A percentile compares a stretch with the other conserved stretches of the same genome.
Conservation (phyloP, 2,329 filamentous ascomycete species). For the Diaporthe nobilis region DNA sequence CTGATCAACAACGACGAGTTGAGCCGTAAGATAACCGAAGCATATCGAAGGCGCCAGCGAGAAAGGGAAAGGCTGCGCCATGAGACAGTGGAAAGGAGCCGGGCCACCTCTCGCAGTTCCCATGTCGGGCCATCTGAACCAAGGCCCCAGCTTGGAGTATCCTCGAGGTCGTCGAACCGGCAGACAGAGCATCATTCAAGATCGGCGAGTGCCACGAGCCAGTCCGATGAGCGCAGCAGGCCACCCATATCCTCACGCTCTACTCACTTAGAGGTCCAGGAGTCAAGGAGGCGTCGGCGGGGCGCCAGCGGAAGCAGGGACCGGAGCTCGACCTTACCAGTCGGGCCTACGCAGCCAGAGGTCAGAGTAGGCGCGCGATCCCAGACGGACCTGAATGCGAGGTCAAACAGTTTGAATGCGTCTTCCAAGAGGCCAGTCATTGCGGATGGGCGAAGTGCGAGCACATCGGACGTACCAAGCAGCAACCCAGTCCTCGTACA, state of each 20-base stretch:
- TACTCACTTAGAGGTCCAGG: constrained; percentile 65
- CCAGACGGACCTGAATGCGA: constrained; percentile 72
- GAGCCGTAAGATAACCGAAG: constrained; percentile 90
- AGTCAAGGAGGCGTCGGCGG: constrained; percentile 61
- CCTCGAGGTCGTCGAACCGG: constrained; percentile 49
- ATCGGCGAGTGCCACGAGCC: constrained; percentile 60
- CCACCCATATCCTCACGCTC: constrained; percentile 63
- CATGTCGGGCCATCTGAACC: constrained; percentile 48
- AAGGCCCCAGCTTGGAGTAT: constrained; percentile 47
- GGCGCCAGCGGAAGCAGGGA: constrained; percentile 63
- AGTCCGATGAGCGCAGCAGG: constrained; percentile 64
- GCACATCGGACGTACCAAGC: constrained; percentile 41
- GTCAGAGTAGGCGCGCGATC: constrained; percentile 70
- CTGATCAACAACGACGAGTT: constrained; percentile 89
- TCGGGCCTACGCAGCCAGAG: constrained; percentile 58
- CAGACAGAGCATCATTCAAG: constrained; percentile 60
- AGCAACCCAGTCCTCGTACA: constrained; percentile 43
- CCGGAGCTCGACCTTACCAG: constrained; percentile 68
- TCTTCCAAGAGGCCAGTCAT: constrained; percentile 56
- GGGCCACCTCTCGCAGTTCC: constrained; percentile 56
- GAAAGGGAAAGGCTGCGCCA: constrained; percentile 71
- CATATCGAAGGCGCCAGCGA: constrained; percentile 83
- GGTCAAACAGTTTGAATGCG: constrained; percentile 57
- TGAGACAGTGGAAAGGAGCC: constrained; percentile 61
- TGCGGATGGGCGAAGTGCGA: constrained; percentile 58